Evolutionary conservation across 2,329 filamentous ascomycete genomes (phyloP).

Genomic region (Alternaria brassicicola): DNA sequence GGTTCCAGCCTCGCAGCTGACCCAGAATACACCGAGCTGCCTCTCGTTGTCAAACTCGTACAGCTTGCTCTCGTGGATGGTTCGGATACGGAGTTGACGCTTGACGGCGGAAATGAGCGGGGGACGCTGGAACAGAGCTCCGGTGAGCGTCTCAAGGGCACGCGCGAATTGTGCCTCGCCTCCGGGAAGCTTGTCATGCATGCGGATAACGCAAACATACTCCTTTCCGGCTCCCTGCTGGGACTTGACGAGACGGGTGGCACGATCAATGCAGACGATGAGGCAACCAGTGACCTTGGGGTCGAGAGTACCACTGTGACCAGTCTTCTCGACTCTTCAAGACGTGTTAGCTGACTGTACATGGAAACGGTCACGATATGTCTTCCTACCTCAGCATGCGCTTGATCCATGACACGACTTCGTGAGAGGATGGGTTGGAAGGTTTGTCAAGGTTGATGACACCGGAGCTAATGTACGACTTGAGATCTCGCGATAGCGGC

Average conservation of each 20-base stretch:
- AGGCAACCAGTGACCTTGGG: conserved; percentile 97
- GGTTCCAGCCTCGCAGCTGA: conserved; percentile 97
- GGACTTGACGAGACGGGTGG: conserved; percentile 96
- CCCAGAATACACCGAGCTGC: conserved; percentile 98
- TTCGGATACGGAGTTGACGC: conserved; percentile 96
- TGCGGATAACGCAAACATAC: conserved; percentile 92
- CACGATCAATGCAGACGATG: conserved; percentile 95
- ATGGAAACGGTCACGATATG: background rate
- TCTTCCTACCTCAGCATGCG: conserved; percentile 78
- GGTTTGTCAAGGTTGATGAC: conserved; percentile 99
- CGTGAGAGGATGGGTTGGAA: conserved; percentile 96
- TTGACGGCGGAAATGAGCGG: conserved; percentile 98
- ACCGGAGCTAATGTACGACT: conserved; percentile 95
- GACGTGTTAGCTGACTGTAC: conserved; percentile 18
- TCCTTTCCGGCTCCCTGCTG: conserved; percentile 99
- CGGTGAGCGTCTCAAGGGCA: conserved; percentile 93
- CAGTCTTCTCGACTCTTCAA: conserved; percentile 86
- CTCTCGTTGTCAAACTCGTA: conserved; percentile 97
- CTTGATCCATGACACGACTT: conserved; percentile 99
- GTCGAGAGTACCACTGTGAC: conserved; percentile 97
- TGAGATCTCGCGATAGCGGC: conserved; percentile 90
- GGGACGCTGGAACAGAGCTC: conserved; percentile 95
- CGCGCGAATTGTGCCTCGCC: conserved; percentile 91
- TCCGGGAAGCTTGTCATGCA: conserved; percentile 94
- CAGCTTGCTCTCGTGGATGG: conserved; percentile 95